phyloP scores from a whole-genome alignment of 2,329 filamentous ascomycete species.

The Claviceps lovelessii region DNA sequence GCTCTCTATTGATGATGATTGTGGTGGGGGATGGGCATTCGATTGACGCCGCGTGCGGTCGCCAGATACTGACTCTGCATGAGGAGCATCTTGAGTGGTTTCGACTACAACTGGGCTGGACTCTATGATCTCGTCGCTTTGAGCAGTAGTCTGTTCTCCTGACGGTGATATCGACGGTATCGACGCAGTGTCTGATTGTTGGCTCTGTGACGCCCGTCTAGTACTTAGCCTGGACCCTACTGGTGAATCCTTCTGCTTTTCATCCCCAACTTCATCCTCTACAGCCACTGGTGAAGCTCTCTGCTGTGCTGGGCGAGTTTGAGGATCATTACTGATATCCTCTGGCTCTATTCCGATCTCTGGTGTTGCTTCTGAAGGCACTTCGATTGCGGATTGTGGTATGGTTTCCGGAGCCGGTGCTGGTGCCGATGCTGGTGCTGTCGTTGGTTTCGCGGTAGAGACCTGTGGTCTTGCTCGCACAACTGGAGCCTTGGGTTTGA shows the following conservation, averaged over 20 bases:
- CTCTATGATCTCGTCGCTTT: background rate
- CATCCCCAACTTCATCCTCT: background rate
- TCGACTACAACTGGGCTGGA: background rate
- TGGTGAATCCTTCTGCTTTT: slow-evolving; percentile 1
- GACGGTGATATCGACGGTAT: background rate
- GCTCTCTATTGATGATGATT: slow-evolving; percentile 3
- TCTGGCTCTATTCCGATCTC: background rate
- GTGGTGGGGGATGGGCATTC: background rate
- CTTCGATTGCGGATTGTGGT: slow-evolving; percentile 3
- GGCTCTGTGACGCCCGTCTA: slow-evolving; percentile 3
- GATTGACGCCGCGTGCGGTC: slow-evolving; percentile 1
- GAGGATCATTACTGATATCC: background rate
- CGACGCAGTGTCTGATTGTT: background rate
- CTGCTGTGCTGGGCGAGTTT: background rate
- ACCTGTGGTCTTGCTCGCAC: slow-evolving; percentile 24
- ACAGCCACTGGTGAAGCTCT: background rate
- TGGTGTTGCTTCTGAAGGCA: background rate
- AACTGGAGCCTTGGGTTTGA: slow-evolving; percentile 54
- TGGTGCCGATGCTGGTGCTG: background rate
- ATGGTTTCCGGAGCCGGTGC: background rate
- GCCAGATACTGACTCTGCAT: background rate
- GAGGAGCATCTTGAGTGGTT: background rate
- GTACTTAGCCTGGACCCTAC: background rate
- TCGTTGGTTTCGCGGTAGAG: slow-evolving; percentile 2
- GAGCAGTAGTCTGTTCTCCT: background rate